These are phyloP conservation scores for Wickerhamiella allomyrinae DNA, from an alignment of 805 yeast species.

Conservation along the genomic window DNA sequence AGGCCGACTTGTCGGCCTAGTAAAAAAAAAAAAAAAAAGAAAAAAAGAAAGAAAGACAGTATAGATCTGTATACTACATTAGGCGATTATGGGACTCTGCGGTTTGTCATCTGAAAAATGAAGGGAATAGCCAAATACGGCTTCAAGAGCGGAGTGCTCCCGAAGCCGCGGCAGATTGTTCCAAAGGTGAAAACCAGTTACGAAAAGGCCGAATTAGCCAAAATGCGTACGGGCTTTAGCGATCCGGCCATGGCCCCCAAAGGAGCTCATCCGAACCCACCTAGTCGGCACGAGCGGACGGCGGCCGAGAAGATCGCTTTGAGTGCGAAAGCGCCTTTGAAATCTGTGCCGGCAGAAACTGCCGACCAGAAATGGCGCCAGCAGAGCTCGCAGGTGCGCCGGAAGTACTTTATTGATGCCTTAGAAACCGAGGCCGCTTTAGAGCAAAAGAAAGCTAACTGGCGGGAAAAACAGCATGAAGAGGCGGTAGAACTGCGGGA, in stretches of 20 bases:
- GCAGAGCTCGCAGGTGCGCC: conserved; percentile 50
- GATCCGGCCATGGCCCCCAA: conserved; percentile 49
- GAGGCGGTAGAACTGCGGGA: conserved; percentile 23
- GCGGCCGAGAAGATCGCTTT: conserved; percentile 45
- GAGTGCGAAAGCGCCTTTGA: conserved; percentile 37
- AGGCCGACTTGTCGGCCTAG: no score
- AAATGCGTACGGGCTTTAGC: conserved; percentile 55
- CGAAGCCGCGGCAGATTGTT: conserved; percentile 60
- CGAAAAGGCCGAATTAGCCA: conserved; percentile 27
- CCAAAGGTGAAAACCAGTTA: conserved; percentile 33
- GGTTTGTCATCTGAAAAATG: conserved; percentile 15
- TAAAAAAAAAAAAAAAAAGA: no score
- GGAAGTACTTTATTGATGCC: conserved; percentile 53
- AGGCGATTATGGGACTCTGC: no score
- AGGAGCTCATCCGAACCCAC: conserved; percentile 39
- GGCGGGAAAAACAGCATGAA: conserved; percentile 27
- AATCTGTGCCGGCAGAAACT: conserved; percentile 16
- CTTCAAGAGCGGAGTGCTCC: conserved; percentile 67
- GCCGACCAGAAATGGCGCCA: conserved; percentile 32
- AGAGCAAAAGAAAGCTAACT: conserved; percentile 29
- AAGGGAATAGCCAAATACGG: conserved; percentile 35
- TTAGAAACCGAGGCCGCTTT: conserved; percentile 39
- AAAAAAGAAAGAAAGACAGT: no score
- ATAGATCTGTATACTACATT: no score
- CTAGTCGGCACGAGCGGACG: conserved; percentile 31